Percentiles rank a stretch among this genome's conserved stretches.
These are phyloP conservation scores for Phytopythium sindhum DNA, from an alignment of 352 stramenopile species.

Conservation along the genomic window DNA sequence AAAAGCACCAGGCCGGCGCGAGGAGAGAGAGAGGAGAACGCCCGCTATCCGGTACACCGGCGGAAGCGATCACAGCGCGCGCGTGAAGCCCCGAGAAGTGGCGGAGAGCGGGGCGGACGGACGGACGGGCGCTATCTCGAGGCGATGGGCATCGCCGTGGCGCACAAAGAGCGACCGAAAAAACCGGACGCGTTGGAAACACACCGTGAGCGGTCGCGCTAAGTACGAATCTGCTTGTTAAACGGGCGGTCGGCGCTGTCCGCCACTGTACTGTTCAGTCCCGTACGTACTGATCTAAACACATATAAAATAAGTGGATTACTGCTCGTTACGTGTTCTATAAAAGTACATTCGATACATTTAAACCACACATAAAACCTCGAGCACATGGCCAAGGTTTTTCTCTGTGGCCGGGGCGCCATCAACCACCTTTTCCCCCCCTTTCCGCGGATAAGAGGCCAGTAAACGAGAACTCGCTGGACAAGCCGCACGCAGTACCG, in stretches of 20 bases:
- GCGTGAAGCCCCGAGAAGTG: neutral
- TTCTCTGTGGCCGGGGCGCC: no score
- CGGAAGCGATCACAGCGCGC: neutral
- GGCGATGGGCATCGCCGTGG: constrained; percentile 1
- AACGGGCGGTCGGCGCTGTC: neutral
- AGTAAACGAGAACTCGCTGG: constrained; percentile 46
- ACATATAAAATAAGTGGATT: neutral
- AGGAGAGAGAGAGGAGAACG: neutral
- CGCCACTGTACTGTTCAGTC: neutral
- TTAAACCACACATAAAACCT: no score
- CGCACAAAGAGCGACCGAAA: neutral
- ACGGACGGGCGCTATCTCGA: neutral
- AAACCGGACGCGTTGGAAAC: neutral
- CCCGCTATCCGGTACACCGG: neutral
- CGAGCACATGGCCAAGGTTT: no score
- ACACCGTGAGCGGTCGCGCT: neutral
- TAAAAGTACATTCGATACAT: neutral
- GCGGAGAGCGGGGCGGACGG: neutral
- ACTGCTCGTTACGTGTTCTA: neutral
- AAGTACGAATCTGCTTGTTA: neutral
- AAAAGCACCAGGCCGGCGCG: neutral
- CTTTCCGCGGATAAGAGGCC: constrained; percentile 4
- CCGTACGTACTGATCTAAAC: neutral
- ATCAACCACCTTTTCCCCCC: neutral
- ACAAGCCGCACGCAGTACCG: constrained; percentile 21